Percentiles rank a stretch among this genome's conserved stretches.
These are phyloP conservation scores for Candida sanyaensis DNA, from an alignment of 1,139 yeast species.

Conservation along the genomic window DNA sequence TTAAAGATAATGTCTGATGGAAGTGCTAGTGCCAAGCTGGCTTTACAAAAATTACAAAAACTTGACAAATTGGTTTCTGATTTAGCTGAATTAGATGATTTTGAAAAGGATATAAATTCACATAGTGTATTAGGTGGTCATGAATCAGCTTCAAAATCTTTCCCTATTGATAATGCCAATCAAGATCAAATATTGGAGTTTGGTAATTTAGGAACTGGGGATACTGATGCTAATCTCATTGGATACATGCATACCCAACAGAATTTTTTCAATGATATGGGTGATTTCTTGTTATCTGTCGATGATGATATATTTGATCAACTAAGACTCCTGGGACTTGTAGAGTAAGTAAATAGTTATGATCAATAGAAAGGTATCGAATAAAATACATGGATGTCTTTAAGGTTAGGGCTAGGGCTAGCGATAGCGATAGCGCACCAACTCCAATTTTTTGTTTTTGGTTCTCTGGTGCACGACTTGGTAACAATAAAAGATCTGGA, in stretches of 20 bases:
- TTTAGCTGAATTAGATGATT: slow-evolving; percentile 13
- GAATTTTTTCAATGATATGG: slow-evolving; percentile 10
- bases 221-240: slow-evolving; percentile 5
- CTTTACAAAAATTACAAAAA: slow-evolving; percentile 10
- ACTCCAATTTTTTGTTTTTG: neutral
- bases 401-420: no score
- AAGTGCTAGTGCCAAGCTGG: slow-evolving; percentile 19
- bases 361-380: neutral
- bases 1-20: slow-evolving; percentile 18
- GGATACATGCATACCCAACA: slow-evolving; percentile 8
- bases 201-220: slow-evolving; percentile 6
- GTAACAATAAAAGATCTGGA: no score
- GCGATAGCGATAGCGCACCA: no score
- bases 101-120: slow-evolving; percentile 9
- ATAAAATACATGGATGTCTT: no score
- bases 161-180: slow-evolving; percentile 8
- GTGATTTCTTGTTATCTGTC: slow-evolving; percentile 10
- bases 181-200: slow-evolving; percentile 9
- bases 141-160: slow-evolving; percentile 12
- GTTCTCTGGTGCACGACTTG: no score
- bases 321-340: slow-evolving; percentile 7
- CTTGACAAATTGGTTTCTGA: slow-evolving; percentile 13
- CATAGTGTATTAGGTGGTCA: slow-evolving; percentile 10
- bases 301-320: slow-evolving; percentile 12
- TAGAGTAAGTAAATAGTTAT: neutral